Conservation (phyloP, 495 filamentous ascomycete genomes). For the Penicillium paradoxum region DNA sequence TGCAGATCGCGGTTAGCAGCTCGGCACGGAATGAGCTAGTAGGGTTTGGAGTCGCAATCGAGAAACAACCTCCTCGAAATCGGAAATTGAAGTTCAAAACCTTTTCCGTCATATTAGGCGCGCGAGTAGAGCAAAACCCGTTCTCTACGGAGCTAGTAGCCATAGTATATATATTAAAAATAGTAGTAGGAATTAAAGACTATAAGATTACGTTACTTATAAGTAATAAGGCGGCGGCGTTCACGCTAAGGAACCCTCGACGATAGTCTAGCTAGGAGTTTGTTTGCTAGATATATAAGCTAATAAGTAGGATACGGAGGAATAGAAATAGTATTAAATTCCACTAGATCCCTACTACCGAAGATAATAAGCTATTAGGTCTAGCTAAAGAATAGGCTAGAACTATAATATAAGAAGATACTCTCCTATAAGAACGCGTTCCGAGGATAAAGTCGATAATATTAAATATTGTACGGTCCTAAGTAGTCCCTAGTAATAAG, state of each 20-base stretch:
- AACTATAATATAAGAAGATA: constrained; percentile 11
- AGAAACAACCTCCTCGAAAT: constrained; percentile 1
- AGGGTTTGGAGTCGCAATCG: neutral
- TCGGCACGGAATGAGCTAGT: constrained; percentile 3
- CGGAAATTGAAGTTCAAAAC: neutral
- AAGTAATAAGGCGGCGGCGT: neutral
- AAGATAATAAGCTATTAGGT: constrained; percentile 18
- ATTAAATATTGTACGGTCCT: neutral
- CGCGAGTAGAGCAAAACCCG: neutral
- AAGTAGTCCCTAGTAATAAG: neutral
- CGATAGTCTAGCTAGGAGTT: constrained; percentile 18
- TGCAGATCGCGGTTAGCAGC: neutral
- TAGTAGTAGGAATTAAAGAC: neutral
- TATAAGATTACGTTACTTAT: neutral
- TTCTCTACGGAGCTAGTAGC: neutral
- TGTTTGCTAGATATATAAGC: constrained; percentile 18
- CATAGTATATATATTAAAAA: neutral
- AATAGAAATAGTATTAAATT: constrained; percentile 16
- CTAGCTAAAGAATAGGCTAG: constrained; percentile 26
- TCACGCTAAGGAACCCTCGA: constrained; percentile 5
- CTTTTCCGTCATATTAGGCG: neutral
- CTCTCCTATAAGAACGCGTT: constrained; percentile 1
- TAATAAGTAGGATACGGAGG: constrained; percentile 16
- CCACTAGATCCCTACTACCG: constrained; percentile 10
- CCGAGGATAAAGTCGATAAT: neutral